These are phyloP conservation scores for Buddleja alternifolia DNA, from an alignment of 257 asterid genomes.

Conservation along the genomic window DNA sequence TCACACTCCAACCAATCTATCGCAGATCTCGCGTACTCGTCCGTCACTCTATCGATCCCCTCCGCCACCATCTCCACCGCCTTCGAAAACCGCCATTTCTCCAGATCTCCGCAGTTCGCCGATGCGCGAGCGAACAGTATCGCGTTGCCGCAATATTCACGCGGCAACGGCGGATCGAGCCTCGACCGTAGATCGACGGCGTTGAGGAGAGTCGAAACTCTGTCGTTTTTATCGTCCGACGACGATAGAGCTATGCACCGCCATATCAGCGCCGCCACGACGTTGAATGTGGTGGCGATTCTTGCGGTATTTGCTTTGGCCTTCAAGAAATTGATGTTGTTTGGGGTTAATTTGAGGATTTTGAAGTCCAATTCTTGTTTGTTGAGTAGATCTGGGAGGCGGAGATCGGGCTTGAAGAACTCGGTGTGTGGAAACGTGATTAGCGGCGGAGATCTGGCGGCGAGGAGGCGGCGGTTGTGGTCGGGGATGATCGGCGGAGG, in stretches of 20 bases:
- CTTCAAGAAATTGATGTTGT: conserved; percentile 36
- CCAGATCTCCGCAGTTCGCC: conserved; percentile 47
- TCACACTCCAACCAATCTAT: conserved; percentile 72
- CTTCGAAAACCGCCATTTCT: conserved; percentile 40
- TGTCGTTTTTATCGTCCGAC: background rate
- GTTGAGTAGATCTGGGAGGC: conserved; percentile 52
- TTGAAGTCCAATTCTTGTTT: conserved; percentile 40
- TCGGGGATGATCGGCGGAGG: conserved; percentile 40
- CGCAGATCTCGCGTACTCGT: conserved; percentile 65
- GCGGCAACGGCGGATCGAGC: conserved; percentile 63
- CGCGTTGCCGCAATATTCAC: conserved; percentile 62
- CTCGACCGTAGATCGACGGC: conserved; percentile 62
- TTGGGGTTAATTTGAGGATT: conserved; percentile 46
- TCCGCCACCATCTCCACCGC: conserved; percentile 50
- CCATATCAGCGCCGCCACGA: conserved; percentile 59
- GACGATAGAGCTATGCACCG: conserved; percentile 70
- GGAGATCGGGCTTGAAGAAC: conserved; percentile 51
- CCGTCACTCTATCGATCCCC: conserved; percentile 48
- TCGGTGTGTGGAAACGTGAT: conserved; percentile 55
- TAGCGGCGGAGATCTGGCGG: conserved; percentile 50
- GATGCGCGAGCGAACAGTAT: conserved; percentile 52
- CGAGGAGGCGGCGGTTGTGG: conserved; percentile 32
- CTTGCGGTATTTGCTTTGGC: conserved; percentile 32
- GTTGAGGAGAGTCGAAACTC: conserved; percentile 50
- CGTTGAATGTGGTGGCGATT: conserved; percentile 50